phyloP scores from a whole-genome alignment of 2,329 filamentous ascomycete genomes.

The Ampelomyces quisqualis region DNA sequence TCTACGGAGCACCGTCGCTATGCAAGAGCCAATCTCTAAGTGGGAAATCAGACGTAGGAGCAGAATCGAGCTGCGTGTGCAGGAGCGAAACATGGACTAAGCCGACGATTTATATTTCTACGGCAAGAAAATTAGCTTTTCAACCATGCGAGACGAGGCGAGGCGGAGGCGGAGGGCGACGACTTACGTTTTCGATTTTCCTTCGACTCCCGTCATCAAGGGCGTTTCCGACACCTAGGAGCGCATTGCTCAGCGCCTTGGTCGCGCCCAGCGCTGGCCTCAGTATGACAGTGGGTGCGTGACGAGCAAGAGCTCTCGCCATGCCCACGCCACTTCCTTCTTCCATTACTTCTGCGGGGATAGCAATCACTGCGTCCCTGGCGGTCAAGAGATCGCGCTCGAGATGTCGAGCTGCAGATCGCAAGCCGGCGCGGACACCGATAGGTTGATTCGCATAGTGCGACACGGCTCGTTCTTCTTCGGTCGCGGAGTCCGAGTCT shows the following conservation, averaged over 20 bases:
- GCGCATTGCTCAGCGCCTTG: slow-evolving; percentile 82
- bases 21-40: neutral
- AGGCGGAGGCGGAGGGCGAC: neutral
- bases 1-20: neutral
- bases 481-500: slow-evolving; percentile 64
- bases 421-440: slow-evolving; percentile 80
- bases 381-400: slow-evolving; percentile 85
- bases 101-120: slow-evolving; percentile 40
- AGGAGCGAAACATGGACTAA: too few relatives aligned
- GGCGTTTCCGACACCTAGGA: slow-evolving; percentile 89
- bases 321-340: slow-evolving; percentile 78
- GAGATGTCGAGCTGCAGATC: slow-evolving; percentile 78
- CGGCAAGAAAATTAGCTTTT: slow-evolving; percentile 7
- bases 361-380: slow-evolving; percentile 88
- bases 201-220: slow-evolving; percentile 80
- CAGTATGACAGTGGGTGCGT: slow-evolving; percentile 91
- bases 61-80: too few relatives aligned
- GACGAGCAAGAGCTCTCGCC: slow-evolving; percentile 72
- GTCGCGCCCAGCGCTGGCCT: slow-evolving; percentile 87
- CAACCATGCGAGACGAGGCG: neutral
- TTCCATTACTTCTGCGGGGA: slow-evolving; percentile 88
- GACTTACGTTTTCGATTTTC: slow-evolving; percentile 83
- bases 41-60: neutral
- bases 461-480: slow-evolving; percentile 76
- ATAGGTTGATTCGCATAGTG: slow-evolving; percentile 93